Evolutionary conservation across 352 stramenopile species (phyloP).

Genomic region (Phytophthora tentaculata): DNA sequence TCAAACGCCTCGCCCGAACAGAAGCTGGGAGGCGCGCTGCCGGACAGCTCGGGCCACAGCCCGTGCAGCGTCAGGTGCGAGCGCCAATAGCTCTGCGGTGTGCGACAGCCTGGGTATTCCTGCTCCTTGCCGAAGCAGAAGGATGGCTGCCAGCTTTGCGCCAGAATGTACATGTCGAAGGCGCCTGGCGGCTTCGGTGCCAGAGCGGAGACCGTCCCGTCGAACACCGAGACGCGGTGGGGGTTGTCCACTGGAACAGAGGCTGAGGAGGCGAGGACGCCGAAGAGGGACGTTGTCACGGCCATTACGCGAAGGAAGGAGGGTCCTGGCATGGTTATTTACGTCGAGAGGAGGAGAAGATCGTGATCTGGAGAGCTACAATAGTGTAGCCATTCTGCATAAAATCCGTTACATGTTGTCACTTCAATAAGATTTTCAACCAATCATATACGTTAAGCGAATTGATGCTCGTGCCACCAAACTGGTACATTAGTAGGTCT

Average conservation of each 20-base stretch:
- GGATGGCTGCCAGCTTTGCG: constrained; percentile 90
- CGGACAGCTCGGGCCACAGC: constrained; percentile 84
- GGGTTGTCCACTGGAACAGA: background rate
- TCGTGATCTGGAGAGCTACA: constrained; percentile 10
- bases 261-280: background rate
- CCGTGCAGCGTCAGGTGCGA: constrained; percentile 91
- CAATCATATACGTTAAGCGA: too few relatives aligned
- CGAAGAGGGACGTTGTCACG: constrained; percentile 8
- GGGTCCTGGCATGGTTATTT: background rate
- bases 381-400: background rate
- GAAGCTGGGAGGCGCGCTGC: constrained; percentile 73
- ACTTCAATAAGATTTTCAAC: too few relatives aligned
- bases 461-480: too few relatives aligned
- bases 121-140: constrained; percentile 76
- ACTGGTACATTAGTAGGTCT: too few relatives aligned
- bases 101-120: constrained; percentile 72
- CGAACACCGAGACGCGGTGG: constrained; percentile 38
- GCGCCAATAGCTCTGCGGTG: constrained; percentile 75
- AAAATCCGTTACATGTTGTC: too few relatives aligned
- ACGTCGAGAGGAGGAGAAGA: constrained; percentile 6
- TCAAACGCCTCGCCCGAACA: constrained; percentile 83
- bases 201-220: constrained; percentile 31
- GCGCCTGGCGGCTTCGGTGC: background rate
- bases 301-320: constrained; percentile 3
- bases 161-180: constrained; percentile 92